These are phyloP conservation scores for Aspergillus nidulans DNA, from an alignment of 495 filamentous ascomycete species.

Conservation along the genomic window DNA sequence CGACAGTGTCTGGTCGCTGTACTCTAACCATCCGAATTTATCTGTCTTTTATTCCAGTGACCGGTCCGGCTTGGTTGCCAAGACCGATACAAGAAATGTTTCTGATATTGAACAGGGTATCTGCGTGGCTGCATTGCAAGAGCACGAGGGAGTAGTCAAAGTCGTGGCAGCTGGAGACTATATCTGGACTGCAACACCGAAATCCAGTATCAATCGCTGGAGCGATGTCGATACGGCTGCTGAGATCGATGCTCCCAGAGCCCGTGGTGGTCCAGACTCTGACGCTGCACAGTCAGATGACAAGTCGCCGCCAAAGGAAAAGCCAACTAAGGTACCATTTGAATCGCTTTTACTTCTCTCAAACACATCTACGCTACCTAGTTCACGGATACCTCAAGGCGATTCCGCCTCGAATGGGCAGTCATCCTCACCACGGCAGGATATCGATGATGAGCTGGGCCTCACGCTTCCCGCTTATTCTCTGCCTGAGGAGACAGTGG, in stretches of 20 bases:
- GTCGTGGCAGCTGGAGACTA: slow-evolving; percentile 73
- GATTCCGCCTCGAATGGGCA: slow-evolving; percentile 46
- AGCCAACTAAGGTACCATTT: slow-evolving; percentile 65
- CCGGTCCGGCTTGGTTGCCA: slow-evolving; percentile 83
- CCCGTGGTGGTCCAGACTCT: slow-evolving; percentile 31
- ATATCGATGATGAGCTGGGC: slow-evolving; percentile 54
- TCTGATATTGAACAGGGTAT: slow-evolving; percentile 85
- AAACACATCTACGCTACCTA: slow-evolving; percentile 72
- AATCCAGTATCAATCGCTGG: slow-evolving; percentile 95
- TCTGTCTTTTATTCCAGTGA: slow-evolving; percentile 93
- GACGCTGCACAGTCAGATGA: slow-evolving; percentile 6
- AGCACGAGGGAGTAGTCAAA: slow-evolving; percentile 84
- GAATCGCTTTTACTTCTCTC: slow-evolving; percentile 75
- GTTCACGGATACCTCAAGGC: slow-evolving; percentile 43
- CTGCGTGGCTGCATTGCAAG: slow-evolving; percentile 82
- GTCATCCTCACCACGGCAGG: slow-evolving; percentile 54
- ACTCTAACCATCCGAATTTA: slow-evolving; percentile 79
- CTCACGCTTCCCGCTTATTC: slow-evolving; percentile 63
- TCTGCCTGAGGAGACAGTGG: slow-evolving; percentile 80
- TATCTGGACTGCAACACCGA: slow-evolving; percentile 92
- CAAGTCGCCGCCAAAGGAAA: slow-evolving; percentile 3
- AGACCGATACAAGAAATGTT: slow-evolving; percentile 78
- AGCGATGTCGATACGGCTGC: slow-evolving; percentile 73
- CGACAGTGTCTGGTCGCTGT: slow-evolving; percentile 95
- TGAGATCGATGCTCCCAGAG: slow-evolving; percentile 52